Percentiles rank a stretch among this genome's conserved stretches.
phyloP scores from a whole-genome alignment of 2,329 filamentous ascomycete species.

The Furcasterigmium sp. region DNA sequence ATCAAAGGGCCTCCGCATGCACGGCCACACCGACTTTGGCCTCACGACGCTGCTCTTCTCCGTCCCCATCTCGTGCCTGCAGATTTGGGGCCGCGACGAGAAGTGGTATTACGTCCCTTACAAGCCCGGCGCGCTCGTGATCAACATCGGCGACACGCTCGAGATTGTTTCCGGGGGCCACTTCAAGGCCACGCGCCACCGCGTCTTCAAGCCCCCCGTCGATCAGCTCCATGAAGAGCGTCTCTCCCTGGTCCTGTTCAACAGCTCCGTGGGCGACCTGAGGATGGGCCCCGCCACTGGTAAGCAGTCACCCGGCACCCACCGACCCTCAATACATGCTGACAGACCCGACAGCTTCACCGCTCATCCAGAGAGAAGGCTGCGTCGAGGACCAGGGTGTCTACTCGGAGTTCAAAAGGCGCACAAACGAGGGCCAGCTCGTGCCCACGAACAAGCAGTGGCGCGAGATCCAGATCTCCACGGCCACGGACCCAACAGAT shows the following conservation, averaged over 20 bases:
- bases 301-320: constrained; percentile 1
- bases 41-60: constrained; percentile 48
- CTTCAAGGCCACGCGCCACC: constrained; percentile 27
- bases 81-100: constrained; percentile 33
- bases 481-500: constrained; percentile 35
- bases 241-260: constrained; percentile 36
- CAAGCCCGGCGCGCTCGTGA: constrained; percentile 37
- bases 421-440: constrained; percentile 30
- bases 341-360: constrained; percentile 13
- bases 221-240: constrained; percentile 31
- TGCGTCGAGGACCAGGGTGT: constrained; percentile 37
- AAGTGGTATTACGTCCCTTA: constrained; percentile 39
- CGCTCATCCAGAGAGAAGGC: constrained; percentile 28
- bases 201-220: constrained; percentile 25
- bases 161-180: constrained; percentile 23
- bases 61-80: constrained; percentile 47
- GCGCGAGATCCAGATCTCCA: constrained; percentile 44
- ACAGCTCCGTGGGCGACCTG: constrained; percentile 37
- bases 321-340: no score
- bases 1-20: constrained; percentile 7
- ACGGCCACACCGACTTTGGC: constrained; percentile 45
- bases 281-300: constrained; percentile 31
- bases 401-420: constrained; percentile 38
- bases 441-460: constrained; percentile 40
- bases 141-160: constrained; percentile 31